Evolutionary conservation across 2,329 filamentous ascomycete genomes (phyloP).

Genomic region (Calonectria montana): DNA sequence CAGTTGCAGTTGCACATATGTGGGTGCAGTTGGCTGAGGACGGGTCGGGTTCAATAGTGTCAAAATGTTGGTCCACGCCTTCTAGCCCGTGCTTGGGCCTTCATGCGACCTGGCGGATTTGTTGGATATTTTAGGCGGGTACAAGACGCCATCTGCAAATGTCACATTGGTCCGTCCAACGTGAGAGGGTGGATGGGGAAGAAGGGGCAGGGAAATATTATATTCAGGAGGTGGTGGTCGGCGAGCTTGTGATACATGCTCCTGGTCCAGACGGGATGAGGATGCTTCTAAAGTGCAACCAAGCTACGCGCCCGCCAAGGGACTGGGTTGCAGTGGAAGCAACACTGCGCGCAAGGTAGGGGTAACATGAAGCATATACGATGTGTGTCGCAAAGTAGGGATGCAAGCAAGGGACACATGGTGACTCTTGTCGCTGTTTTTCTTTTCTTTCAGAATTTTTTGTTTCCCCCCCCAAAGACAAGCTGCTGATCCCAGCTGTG

Average conservation of each 20-base stretch:
- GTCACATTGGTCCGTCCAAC: constrained; percentile 1
- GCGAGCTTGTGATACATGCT: not conserved
- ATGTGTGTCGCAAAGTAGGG: not conserved
- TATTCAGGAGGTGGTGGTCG: constrained; percentile 9
- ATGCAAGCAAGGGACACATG: not conserved
- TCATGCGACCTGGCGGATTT: constrained; percentile 15
- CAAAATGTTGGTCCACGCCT: not conserved
- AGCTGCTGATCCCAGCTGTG: constrained; percentile 11
- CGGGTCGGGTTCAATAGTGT: not conserved
- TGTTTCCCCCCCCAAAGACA: not conserved
- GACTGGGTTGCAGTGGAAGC: not conserved
- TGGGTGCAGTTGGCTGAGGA: not conserved
- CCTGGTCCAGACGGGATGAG: not conserved
- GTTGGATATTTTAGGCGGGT: constrained; percentile 12
- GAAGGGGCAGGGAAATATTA: not conserved
- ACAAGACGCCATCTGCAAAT: not conserved
- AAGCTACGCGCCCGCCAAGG: not conserved
- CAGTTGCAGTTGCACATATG: not conserved
- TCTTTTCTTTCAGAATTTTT: not conserved
- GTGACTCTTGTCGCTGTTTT: not conserved
- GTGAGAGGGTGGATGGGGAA: not conserved
- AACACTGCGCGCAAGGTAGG: not conserved
- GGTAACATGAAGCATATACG: not conserved
- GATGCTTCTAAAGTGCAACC: not conserved
- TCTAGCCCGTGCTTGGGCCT: constrained; percentile 14